Conservation (phyloP, 2,329 filamentous ascomycete genomes). For the Leptodontidium sp. region DNA sequence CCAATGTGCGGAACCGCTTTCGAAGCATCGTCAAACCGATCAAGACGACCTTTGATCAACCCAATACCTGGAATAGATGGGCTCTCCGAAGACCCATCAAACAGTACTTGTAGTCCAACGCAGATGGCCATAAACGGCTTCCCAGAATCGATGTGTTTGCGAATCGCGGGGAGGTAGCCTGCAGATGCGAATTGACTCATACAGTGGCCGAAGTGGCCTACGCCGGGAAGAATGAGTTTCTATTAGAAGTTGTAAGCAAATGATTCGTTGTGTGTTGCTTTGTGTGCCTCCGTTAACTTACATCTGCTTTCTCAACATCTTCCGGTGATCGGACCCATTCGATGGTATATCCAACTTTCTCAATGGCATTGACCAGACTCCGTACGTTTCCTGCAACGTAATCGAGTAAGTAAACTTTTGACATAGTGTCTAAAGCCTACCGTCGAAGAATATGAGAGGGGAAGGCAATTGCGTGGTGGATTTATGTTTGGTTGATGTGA, state of each 20-base stretch:
- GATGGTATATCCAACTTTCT: constrained; percentile 91
- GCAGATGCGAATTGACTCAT: constrained; percentile 82
- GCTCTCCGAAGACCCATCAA: constrained; percentile 85
- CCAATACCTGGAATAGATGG: constrained; percentile 76
- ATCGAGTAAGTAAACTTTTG: constrained; percentile 79
- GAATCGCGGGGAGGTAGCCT: constrained; percentile 84
- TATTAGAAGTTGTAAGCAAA: constrained; percentile 48
- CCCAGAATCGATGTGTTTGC: constrained; percentile 82
- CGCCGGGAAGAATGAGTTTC: constrained; percentile 94
- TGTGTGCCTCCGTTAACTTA: constrained; percentile 52
- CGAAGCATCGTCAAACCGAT: constrained; percentile 76
- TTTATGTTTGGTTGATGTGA: constrained; percentile 5
- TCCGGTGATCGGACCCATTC: constrained; percentile 89
- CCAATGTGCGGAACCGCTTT: constrained; percentile 99
- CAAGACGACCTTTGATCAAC: constrained; percentile 74
- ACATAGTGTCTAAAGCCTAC: constrained; percentile 57
- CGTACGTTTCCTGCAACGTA: constrained; percentile 97
- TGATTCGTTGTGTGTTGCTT: not conserved
- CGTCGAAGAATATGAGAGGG: not conserved
- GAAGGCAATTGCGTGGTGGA: not conserved
- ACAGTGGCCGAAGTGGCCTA: constrained; percentile 98
- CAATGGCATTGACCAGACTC: constrained; percentile 95
- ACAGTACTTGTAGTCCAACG: constrained; percentile 91
- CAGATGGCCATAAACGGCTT: constrained; percentile 99
- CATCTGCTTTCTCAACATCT: constrained; percentile 86